Conservation (phyloP, 495 filamentous ascomycete species). For the Cairneyella variabilis region DNA sequence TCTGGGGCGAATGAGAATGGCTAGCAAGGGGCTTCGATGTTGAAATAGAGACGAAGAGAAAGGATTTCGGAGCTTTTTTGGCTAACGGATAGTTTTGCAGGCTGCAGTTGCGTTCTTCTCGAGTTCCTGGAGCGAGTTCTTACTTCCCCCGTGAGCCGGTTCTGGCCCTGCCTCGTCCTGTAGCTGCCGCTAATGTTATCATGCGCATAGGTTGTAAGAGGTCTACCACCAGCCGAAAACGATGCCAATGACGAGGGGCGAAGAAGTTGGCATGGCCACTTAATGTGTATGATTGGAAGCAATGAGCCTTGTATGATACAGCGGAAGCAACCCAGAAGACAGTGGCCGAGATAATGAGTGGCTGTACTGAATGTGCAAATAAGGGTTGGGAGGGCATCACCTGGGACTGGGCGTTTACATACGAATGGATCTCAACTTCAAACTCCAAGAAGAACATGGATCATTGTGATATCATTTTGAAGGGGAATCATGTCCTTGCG, state of each 20-base stretch:
- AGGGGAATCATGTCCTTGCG: constrained; percentile 8
- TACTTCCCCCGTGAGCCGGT: constrained; percentile 65
- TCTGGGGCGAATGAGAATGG: no score
- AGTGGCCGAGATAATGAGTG: not conserved
- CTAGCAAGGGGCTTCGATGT: no score
- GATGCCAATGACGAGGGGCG: no score
- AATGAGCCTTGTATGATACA: no score
- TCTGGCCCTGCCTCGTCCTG: constrained; percentile 13
- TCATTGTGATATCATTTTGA: not conserved
- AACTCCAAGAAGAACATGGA: not conserved
- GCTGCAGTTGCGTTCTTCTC: constrained; percentile 70
- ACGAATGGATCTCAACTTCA: constrained; percentile 25
- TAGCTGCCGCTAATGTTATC: constrained; percentile 14
- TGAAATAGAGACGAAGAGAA: no score
- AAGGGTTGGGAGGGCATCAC: constrained; percentile 12
- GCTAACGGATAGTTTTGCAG: constrained; percentile 34
- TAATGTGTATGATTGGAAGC: not conserved
- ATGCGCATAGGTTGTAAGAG: constrained; percentile 8
- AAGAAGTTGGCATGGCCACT: no score
- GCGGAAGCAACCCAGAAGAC: no score
- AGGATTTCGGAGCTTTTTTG: not conserved
- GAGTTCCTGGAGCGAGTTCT: constrained; percentile 69
- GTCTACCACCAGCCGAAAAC: no score
- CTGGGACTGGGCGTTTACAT: constrained; percentile 14
- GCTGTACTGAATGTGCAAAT: constrained; percentile 6